Evolutionary conservation across 2,329 filamentous ascomycete genomes (phyloP), one percentile per base, ranked within the genome.

Genomic region (Furcasterigmium furcatum): DNA sequence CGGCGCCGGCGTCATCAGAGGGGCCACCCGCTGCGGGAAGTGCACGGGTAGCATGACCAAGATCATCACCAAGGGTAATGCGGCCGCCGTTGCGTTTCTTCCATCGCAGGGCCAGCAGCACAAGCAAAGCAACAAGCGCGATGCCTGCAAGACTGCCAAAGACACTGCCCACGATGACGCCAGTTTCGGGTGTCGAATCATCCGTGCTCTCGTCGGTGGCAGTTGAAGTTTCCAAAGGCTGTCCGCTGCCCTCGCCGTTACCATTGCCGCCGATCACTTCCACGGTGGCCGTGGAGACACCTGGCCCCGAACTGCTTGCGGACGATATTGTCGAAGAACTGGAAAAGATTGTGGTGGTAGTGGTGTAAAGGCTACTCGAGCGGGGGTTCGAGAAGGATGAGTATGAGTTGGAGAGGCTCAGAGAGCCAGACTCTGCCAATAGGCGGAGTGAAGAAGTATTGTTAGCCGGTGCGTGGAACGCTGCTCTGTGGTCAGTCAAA

Each of bases 141-240:
- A 79, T 61, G 16, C 80, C 82, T 14, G 81, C 80, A 25, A 85
- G 59, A 34, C 76, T 71, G 19, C 79, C 79, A 16, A 82, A 66
- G 2, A 83, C 76, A 25, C 79, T 73, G 1, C 79, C 79, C 8
- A 80, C 77, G 22, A 83, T 52, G 43, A 49, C 51, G 16, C 45
- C 46, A 8, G 56, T 58, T 16, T 53, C 50, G 7, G 46, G 48
- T 5, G 50, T 13, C 21, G 47, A 41, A 16, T 18, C 24, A 9
- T 44, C 38, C 21, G 25, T 19, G 38, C 24, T 29, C 13, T 45
- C 41, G 30, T 44, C 46, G 9, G 52, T 52, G 12, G 47, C 43
- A 16, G 55, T 55, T 10, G 59, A 48, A 34, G 53, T 27, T 12
- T 27, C 24, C 24, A 12, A 27, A 12, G 24, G 24, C 24, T 27